These are phyloP conservation scores for Mycena sp. DNA, from an alignment of 1,284 basidiomycete genomes.

Conservation along the genomic window DNA sequence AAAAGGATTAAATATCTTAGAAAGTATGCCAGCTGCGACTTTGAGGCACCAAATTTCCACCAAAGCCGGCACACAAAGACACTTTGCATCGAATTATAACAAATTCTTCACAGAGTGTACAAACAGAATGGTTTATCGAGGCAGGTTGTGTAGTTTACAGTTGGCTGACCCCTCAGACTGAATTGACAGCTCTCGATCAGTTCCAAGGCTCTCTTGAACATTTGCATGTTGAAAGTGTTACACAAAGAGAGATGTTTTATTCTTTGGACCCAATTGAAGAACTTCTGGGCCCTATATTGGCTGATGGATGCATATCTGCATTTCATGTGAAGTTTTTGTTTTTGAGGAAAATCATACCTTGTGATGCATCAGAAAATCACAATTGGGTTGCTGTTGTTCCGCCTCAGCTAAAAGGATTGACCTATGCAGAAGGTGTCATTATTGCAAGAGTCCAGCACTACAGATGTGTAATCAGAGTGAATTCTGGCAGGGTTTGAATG, in stretches of 20 bases:
- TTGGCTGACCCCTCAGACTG: constrained; percentile 23
- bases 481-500: background rate
- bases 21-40: too few species aligned
- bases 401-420: background rate
- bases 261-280: constrained; percentile 12
- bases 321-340: background rate
- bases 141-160: constrained; percentile 43
- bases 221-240: background rate
- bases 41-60: too few species aligned
- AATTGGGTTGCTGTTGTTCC: constrained; percentile 7
- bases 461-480: background rate
- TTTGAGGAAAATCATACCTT: background rate
- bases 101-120: background rate
- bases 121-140: constrained; percentile 17
- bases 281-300: background rate
- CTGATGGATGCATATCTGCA: background rate
- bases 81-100: background rate
- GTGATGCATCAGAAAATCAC: background rate
- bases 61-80: background rate
- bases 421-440: background rate
- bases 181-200: constrained; percentile 27
- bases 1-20: too few species aligned
- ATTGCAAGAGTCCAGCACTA: background rate
- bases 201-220: constrained; percentile 30
- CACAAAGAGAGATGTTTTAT: background rate